phyloP scores from a whole-genome alignment of 176 grass and related monocot species.

The Eremochloa ophiuroides region DNA sequence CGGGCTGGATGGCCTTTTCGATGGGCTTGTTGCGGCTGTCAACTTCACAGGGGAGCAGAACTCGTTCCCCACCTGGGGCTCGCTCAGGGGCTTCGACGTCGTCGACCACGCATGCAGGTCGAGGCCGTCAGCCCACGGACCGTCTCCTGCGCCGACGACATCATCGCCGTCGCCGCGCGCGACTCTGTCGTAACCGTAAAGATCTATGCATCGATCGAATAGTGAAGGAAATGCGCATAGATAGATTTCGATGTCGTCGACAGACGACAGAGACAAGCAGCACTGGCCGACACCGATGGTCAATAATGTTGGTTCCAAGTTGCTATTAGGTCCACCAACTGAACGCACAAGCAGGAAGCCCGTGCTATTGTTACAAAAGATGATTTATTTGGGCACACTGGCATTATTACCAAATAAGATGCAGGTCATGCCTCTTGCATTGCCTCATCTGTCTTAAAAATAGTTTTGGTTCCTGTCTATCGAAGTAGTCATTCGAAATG shows the following conservation, averaged over 20 bases:
- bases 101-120: constrained; percentile 43
- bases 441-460: too few species aligned
- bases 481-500: not conserved
- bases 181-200: constrained; percentile 33
- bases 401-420: not conserved
- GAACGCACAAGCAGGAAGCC: not conserved
- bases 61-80: constrained; percentile 30
- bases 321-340: not conserved
- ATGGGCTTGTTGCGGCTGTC: too few species aligned
- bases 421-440: not conserved
- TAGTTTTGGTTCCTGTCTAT: not conserved
- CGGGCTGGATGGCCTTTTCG: too few species aligned
- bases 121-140: constrained; percentile 50
- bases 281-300: not conserved
- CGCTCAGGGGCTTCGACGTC: constrained; percentile 57
- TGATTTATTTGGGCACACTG: not conserved
- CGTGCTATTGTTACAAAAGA: not conserved
- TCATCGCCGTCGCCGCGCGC: constrained; percentile 52
- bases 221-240: not conserved
- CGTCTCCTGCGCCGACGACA: constrained; percentile 58
- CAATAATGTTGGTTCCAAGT: too few species aligned
- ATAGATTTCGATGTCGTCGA: not conserved
- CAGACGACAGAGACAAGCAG: not conserved
- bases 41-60: constrained; percentile 59
- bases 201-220: not conserved